phyloP scores from a whole-genome alignment of 768 basidiomycete genomes.

The Naganishia onofrii region DNA sequence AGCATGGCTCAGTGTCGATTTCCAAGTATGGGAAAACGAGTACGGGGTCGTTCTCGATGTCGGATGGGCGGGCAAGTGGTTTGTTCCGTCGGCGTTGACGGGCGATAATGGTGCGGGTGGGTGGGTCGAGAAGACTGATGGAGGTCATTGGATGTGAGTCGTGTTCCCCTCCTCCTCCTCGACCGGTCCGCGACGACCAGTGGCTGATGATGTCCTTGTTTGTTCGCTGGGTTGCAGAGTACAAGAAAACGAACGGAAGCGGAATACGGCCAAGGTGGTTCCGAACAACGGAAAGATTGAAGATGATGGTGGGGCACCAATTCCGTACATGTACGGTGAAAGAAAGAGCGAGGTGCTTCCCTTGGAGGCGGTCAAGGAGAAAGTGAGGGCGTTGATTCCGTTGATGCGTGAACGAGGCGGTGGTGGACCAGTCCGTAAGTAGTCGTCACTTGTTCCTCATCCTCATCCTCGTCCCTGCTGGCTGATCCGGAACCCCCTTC shows the following conservation, averaged over 20 bases:
- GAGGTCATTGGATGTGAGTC: slow-evolving; percentile 46
- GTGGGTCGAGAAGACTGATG: slow-evolving; percentile 41
- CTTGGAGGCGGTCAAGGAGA: slow-evolving; percentile 31
- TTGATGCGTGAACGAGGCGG: slow-evolving; percentile 39
- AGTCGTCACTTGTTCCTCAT: neutral
- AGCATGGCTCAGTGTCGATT: slow-evolving; percentile 41
- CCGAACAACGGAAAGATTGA: slow-evolving; percentile 25
- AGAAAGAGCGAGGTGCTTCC: slow-evolving; percentile 38
- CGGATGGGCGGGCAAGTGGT: slow-evolving; percentile 46
- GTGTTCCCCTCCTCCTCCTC: too few species aligned
- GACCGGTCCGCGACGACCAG: too few species aligned
- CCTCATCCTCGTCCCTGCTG: neutral
- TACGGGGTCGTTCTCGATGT: slow-evolving; percentile 40
- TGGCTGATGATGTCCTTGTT: neutral
- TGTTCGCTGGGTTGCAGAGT: too few species aligned
- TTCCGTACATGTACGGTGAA: slow-evolving; percentile 37
- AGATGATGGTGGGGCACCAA: neutral
- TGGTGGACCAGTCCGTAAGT: slow-evolving; percentile 44
- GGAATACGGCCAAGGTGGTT: slow-evolving; percentile 34
- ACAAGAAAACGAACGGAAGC: slow-evolving; percentile 40
- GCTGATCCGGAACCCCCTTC: too few species aligned
- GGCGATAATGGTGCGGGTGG: neutral
- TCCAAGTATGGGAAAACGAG: slow-evolving; percentile 45
- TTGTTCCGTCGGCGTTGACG: slow-evolving; percentile 29
- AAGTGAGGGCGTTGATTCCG: slow-evolving; percentile 34